phyloP scores from a whole-genome alignment of 1,284 basidiomycete species.

The Moniliophthora roreri region DNA sequence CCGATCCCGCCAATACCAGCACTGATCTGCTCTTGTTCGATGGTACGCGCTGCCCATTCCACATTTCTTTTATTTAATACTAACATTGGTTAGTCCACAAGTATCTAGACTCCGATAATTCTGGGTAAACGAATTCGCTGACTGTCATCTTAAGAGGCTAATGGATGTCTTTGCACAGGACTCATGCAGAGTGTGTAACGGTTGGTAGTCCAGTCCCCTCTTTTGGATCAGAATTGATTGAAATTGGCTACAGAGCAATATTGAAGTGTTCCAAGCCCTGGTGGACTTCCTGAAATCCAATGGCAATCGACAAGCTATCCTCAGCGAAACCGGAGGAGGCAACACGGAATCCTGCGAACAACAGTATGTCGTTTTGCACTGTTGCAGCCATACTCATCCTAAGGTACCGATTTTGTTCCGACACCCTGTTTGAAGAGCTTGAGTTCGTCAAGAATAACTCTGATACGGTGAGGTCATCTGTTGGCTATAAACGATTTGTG shows the following conservation, averaged over 20 bases:
- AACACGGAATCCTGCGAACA: conserved; percentile 50
- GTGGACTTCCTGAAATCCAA: not conserved
- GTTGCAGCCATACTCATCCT: not conserved
- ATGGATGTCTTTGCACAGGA: too few relatives aligned
- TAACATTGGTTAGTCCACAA: conserved; percentile 46
- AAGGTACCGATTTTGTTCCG: not conserved
- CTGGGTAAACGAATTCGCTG: too few relatives aligned
- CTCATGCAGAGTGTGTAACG: conserved; percentile 46
- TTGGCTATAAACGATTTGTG: too few relatives aligned
- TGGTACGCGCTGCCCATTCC: conserved; percentile 24
- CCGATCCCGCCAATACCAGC: conserved; percentile 47
- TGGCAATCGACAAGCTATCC: conserved; percentile 2
- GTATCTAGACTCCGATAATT: conserved; percentile 61
- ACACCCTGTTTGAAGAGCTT: conserved; percentile 42
- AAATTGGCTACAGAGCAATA: conserved; percentile 36
- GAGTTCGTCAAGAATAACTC: conserved; percentile 47
- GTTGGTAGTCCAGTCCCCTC: conserved; percentile 19
- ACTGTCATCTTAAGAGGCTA: too few relatives aligned
- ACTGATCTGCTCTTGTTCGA: conserved; percentile 57
- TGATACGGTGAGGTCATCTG: conserved; percentile 22
- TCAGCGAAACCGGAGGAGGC: conserved; percentile 55
- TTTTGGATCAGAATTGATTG: conserved; percentile 1
- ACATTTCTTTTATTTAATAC: conserved; percentile 2
- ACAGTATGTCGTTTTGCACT: conserved; percentile 26
- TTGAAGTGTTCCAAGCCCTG: conserved; percentile 38